These are phyloP conservation scores for Ambrosia artemisiifolia DNA, from an alignment of 129 eudicot species.

Conservation along the genomic window DNA sequence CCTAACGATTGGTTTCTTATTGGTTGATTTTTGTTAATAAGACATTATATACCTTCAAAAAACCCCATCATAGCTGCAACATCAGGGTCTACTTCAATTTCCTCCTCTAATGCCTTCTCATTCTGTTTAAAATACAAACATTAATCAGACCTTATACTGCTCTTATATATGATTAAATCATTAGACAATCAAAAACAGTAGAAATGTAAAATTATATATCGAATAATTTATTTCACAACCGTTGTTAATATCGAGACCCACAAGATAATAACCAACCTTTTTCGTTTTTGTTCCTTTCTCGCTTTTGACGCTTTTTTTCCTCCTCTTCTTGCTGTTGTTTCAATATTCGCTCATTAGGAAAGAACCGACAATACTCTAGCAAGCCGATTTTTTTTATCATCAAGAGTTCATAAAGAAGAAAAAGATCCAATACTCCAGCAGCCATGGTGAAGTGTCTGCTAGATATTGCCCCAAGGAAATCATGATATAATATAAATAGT, in stretches of 20 bases:
- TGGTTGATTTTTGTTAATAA: no score
- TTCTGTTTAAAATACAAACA: slow-evolving; percentile 46
- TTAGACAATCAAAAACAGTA: not conserved
- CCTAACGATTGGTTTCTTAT: no score
- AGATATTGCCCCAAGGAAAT: no score
- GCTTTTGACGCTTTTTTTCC: slow-evolving; percentile 84
- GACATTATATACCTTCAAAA: no score
- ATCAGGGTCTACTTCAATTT: slow-evolving; percentile 78
- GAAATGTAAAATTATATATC: not conserved
- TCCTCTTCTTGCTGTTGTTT: slow-evolving; percentile 96
- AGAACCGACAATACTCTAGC: no score
- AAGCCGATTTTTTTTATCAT: no score
- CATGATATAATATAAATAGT: no score
- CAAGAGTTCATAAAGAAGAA: no score
- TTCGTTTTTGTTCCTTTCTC: slow-evolving; percentile 92
- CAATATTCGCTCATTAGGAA: slow-evolving; percentile 80
- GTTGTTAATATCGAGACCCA: not conserved
- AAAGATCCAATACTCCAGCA: no score
- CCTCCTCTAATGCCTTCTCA: slow-evolving; percentile 89
- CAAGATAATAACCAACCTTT: slow-evolving; percentile 44
- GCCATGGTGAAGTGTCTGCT: no score
- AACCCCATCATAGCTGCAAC: slow-evolving; percentile 99
- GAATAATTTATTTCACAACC: not conserved
- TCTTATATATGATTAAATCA: not conserved
- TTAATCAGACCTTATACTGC: not conserved